Evolutionary conservation across 176 grass and related monocot species (phyloP).

Genomic region (Paspalum notatum): DNA sequence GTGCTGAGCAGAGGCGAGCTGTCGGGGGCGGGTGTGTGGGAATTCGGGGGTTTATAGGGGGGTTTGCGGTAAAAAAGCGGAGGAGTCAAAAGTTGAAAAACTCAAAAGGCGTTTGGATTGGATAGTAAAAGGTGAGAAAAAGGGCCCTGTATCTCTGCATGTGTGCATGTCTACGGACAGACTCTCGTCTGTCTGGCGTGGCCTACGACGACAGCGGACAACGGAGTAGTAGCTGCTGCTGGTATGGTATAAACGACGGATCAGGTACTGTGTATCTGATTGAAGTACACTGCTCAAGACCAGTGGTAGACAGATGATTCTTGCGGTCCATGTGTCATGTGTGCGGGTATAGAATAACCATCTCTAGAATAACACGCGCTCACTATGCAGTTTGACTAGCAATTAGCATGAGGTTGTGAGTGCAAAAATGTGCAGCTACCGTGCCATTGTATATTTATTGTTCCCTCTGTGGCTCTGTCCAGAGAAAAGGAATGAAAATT

Average conservation of each 20-base stretch:
- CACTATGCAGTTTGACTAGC: too few species aligned
- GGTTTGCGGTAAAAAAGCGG: conserved; percentile 41
- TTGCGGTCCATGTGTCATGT: neutral
- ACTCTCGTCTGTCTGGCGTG: neutral
- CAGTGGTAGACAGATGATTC: neutral
- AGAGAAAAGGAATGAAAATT: too few species aligned
- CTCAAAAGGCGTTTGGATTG: conserved; percentile 13
- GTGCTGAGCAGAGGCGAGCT: too few species aligned
- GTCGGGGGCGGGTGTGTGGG: neutral
- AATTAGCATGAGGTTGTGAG: too few species aligned
- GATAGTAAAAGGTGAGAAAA: conserved; percentile 42
- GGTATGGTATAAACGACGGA: neutral
- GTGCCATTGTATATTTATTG: too few species aligned
- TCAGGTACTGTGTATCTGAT: conserved; percentile 24
- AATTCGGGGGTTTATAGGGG: conserved; percentile 53
- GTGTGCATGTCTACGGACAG: too few species aligned
- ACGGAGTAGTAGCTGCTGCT: neutral
- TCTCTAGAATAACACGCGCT: too few species aligned
- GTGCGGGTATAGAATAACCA: too few species aligned
- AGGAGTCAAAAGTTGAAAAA: neutral
- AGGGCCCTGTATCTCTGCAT: neutral
- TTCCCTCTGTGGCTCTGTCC: too few species aligned
- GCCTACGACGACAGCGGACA: neutral
- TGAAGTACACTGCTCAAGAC: neutral
- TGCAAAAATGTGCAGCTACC: too few species aligned